These are phyloP conservation scores for Tetracladium marchalianum DNA, from an alignment of 495 filamentous ascomycete genomes.

Conservation along the genomic window DNA sequence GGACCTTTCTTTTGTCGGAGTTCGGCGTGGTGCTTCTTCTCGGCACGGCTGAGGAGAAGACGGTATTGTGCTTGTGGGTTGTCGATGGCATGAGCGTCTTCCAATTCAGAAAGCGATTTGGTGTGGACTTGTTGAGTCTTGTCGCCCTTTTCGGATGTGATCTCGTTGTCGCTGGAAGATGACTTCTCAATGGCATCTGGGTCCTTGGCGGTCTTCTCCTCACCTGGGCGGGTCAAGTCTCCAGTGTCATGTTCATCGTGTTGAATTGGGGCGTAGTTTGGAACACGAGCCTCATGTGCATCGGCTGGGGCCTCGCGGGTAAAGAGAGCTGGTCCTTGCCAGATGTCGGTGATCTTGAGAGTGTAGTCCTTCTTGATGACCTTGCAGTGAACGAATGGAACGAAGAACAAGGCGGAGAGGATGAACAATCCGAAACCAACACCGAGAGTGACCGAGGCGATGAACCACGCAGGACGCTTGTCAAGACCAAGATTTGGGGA, in stretches of 20 bases:
- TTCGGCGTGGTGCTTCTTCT: slow-evolving; percentile 39
- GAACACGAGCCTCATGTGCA: slow-evolving; percentile 30
- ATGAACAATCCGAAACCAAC: slow-evolving; percentile 44
- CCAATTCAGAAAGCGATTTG: slow-evolving; percentile 13
- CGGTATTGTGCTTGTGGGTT: slow-evolving; percentile 39
- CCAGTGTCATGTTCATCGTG: slow-evolving; percentile 10
- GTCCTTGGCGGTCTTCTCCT: slow-evolving; percentile 8
- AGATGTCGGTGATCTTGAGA: slow-evolving; percentile 46
- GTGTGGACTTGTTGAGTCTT: slow-evolving; percentile 7
- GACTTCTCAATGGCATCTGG: not conserved
- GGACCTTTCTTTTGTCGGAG: slow-evolving; percentile 48
- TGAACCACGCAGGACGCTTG: slow-evolving; percentile 37
- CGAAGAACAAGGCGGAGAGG: slow-evolving; percentile 47
- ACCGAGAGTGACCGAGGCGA: slow-evolving; percentile 48
- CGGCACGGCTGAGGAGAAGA: slow-evolving; percentile 40
- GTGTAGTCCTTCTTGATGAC: slow-evolving; percentile 46
- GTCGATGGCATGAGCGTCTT: slow-evolving; percentile 39
- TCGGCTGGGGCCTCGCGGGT: slow-evolving; percentile 34
- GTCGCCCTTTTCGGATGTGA: slow-evolving; percentile 6
- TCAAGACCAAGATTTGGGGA: slow-evolving; percentile 31
- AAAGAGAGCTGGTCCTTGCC: slow-evolving; percentile 45
- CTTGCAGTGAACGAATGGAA: slow-evolving; percentile 52
- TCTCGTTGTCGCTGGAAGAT: not conserved
- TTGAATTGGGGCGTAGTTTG: slow-evolving; percentile 10
- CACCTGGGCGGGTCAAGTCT: slow-evolving; percentile 16